Conservation (phyloP, 352 stramenopile genomes). For the Peronospora destructor region DNA sequence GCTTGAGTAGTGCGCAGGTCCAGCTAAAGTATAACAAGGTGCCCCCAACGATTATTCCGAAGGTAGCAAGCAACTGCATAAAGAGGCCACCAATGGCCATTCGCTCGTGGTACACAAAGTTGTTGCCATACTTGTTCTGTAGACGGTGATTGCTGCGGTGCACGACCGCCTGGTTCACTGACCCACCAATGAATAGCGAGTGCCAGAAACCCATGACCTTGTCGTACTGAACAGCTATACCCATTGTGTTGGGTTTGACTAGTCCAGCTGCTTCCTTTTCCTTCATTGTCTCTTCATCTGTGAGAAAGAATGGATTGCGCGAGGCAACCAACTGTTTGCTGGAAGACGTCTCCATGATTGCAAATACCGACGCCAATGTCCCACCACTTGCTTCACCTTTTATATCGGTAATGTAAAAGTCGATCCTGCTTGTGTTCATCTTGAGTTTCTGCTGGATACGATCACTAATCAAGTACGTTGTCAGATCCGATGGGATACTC, state of each 20-base stretch:
- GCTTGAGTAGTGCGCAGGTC: conserved; percentile 61
- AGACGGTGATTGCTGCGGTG: conserved; percentile 64
- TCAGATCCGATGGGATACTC: conserved; percentile 84
- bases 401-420: conserved; percentile 43
- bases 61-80: conserved; percentile 33
- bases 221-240: conserved; percentile 50
- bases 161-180: conserved; percentile 77
- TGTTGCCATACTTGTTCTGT: conserved; percentile 45
- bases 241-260: conserved; percentile 30
- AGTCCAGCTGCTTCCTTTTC: conserved; percentile 31
- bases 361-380: conserved; percentile 49
- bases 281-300: conserved; percentile 34
- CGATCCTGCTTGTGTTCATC: conserved; percentile 29
- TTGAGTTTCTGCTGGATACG: conserved; percentile 48
- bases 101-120: conserved; percentile 65
- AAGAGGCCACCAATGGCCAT: conserved; percentile 43
- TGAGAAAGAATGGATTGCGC: conserved; percentile 54
- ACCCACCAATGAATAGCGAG: conserved; percentile 70
- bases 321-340: conserved; percentile 33
- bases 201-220: conserved; percentile 59
- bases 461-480: conserved; percentile 64
- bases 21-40: conserved; percentile 51
- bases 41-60: conserved; percentile 33
- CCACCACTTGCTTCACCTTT: conserved; percentile 57
- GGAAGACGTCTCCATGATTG: conserved; percentile 47